phyloP scores from a whole-genome alignment of 352 stramenopile genomes.

The Elongisporangium anandrum region DNA sequence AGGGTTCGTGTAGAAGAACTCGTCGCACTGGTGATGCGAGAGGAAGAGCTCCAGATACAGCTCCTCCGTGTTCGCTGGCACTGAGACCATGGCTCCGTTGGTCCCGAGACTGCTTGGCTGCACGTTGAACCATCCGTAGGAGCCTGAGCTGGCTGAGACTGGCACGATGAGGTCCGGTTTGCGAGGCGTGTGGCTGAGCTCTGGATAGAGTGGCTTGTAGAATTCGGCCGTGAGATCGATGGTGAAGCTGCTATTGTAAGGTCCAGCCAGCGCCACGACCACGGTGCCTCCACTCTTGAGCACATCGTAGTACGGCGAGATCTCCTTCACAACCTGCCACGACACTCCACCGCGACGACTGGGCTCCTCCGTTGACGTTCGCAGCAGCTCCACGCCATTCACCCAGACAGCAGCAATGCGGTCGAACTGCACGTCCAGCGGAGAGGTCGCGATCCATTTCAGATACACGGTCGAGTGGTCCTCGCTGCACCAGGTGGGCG shows the following conservation, averaged over 20 bases:
- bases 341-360: slow-evolving; percentile 28
- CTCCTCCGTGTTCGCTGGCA: too few species aligned
- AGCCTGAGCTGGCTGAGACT: too few species aligned
- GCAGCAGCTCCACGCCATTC: slow-evolving; percentile 64
- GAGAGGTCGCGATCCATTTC: slow-evolving; percentile 37
- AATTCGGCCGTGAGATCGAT: slow-evolving; percentile 56
- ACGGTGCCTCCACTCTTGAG: slow-evolving; percentile 43
- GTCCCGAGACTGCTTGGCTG: too few species aligned
- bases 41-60: too few species aligned
- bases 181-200: too few species aligned
- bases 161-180: too few species aligned
- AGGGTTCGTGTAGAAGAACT: too few species aligned
- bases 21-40: too few species aligned
- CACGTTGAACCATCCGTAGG: too few species aligned
- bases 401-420: slow-evolving; percentile 71
- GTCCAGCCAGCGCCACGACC: slow-evolving; percentile 42
- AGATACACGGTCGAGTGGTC: slow-evolving; percentile 56
- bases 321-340: slow-evolving; percentile 68
- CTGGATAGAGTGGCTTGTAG: slow-evolving; percentile 35
- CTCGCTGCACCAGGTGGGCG: slow-evolving; percentile 27
- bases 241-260: slow-evolving; percentile 65
- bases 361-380: slow-evolving; percentile 71
- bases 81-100: too few species aligned
- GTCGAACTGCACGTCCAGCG: slow-evolving; percentile 58
- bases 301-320: slow-evolving; percentile 52